These are phyloP conservation scores for Vitis hybrid DNA, from an alignment of 177 flowering plant species.

Conservation along the genomic window DNA sequence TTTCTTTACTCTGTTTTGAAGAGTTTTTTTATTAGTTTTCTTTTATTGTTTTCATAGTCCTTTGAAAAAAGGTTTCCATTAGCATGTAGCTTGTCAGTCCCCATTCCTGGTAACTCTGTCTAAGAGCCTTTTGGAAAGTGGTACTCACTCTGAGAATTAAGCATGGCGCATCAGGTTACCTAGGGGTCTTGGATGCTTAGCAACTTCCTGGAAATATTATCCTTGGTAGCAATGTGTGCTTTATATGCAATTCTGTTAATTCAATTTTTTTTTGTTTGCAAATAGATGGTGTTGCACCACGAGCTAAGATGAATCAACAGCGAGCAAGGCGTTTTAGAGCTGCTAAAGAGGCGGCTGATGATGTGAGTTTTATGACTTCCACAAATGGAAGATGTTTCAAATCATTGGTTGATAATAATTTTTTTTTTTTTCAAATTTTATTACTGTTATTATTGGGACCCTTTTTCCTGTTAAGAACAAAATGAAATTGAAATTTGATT, in stretches of 20 bases:
- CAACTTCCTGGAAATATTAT: no score
- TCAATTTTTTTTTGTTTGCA: background rate
- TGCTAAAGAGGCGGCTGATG: slow-evolving; percentile 45
- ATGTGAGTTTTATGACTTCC: slow-evolving; percentile 23
- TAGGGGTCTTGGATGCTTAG: background rate
- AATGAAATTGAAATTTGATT: background rate
- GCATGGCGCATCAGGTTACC: background rate
- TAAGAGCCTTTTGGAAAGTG: background rate
- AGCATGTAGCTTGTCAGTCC: no score
- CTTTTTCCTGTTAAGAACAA: background rate
- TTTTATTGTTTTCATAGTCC: no score
- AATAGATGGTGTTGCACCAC: slow-evolving; percentile 62
- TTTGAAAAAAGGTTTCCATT: no score
- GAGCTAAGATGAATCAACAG: slow-evolving; percentile 72
- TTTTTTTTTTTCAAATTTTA: no score
- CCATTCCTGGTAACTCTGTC: no score
- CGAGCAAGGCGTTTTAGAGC: slow-evolving; percentile 50
- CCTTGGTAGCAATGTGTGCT: background rate
- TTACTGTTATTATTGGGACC: no score
- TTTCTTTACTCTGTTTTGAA: no score
- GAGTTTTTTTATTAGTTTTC: no score
- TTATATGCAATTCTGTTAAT: background rate
- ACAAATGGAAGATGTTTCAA: background rate
- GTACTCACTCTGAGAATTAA: no score
- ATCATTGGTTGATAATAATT: background rate